Base-by-base conservation (phyloP, 805 yeast species). In the Cyberlindnera maritima region DNA sequence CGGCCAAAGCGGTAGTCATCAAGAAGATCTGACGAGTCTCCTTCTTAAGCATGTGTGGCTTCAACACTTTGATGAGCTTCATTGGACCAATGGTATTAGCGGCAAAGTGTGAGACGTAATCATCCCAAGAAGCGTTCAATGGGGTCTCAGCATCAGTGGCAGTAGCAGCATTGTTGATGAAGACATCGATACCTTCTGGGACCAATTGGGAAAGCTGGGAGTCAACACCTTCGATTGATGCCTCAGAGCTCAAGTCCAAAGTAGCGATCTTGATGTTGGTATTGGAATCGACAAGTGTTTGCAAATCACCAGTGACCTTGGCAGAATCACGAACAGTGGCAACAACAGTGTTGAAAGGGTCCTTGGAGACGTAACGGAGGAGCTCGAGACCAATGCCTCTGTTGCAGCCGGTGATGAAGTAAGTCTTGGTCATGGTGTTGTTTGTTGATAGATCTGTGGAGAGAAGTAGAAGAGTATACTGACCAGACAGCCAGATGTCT, bases 81-180 rank as follows among this genome's bases (percentile, higher is more conserved):
- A 63, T 49, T 17, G 64, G 60, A 8, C 63, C 67, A 10, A 60
- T 18, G 13, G 48, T 46, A 48, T 64, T 64, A 25, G 53, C 52
- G 2, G 29, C 26, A 31, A 45, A 61, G 38, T 59, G 64, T 8
- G 44, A 29, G 3, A 46, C 9, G 39, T 39, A 47, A 2, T 14
- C 14, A 5, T 40, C 37, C 33, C 48, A 31, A 13, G 46, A 23
- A 17, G 33, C 29, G 4, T 29, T 29, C 4, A 40, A 11, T 4
- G 41, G 38, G 4, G 39, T 10, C 18, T 17, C 29, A 7, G 6
- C 11, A 11, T 44, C 32, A 29, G 33, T 47, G 20, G 42, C 57
- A 14, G 48, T 36, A 18, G 42, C 56, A 49, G 36, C 54, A 41
- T 41, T 48, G 39, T 40, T 42, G 18, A 52, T 42, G 25, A 43